Base-by-base conservation (phyloP, 345 rosid genomes). In the Draba incana region DNA sequence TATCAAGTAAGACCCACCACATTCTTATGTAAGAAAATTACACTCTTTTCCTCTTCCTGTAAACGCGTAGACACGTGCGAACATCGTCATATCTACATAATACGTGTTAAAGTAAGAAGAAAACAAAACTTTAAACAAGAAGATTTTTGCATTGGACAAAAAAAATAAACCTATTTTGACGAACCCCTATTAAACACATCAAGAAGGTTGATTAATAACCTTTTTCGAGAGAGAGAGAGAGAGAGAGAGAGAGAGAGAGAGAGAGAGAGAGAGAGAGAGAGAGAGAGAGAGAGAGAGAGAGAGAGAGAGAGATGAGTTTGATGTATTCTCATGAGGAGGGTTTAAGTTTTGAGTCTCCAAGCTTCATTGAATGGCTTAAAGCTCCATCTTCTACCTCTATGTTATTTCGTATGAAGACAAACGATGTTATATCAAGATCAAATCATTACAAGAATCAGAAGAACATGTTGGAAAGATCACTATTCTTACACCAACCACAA, bases 41-140 rank as follows among this genome's bases (percentile, higher is more conserved):
- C 63, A 62, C 59, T 13, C 11, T 48, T 49, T 69, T 41, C 41
- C 38, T 28, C 60, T 75, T 41, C 2, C 27, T 69, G 61, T 62
- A 68, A 75, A 63, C 69, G 74, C 74, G 59, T 68, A 46, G 23
- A 69, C 78, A 68, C 75, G 78, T 75, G 78, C 54, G 65, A 68
- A 68, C 69, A 9, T 62, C 39, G 24, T 55, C 60, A 35, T 45
- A 47, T 52, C 10, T 66, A 35, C 37, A 8, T 35, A 35, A 60
- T 74, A 67, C 64, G 62, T 62, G 64, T 75, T 75, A 69, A 42
- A 68, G 72, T 74, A 74, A 69, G 72, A 66, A 46, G 52, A 30
- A 56, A 38, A 57, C 47, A 73, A 50, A 46, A 52, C 47, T 71
- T 52, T 61, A 62, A 25, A 33, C 16, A 70, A 59, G 31, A 70